Conservation (phyloP, 169 alveolate genomes). For the Plasmodium malariae region DNA sequence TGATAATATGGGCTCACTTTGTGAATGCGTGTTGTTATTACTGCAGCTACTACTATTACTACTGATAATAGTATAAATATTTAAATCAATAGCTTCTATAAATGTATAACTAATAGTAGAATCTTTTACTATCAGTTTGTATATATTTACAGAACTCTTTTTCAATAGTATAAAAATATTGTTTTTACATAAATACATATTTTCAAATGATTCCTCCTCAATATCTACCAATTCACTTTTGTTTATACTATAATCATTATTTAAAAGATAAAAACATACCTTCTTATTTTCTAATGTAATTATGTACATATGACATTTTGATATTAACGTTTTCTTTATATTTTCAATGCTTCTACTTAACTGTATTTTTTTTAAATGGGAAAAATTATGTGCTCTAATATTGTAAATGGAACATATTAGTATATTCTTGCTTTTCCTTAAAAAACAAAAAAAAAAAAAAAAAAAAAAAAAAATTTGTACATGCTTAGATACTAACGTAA, state of each 20-base stretch:
- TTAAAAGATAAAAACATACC: conserved; percentile 39
- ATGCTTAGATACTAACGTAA: neutral
- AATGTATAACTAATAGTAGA: conserved; percentile 21
- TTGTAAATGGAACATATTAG: conserved; percentile 43
- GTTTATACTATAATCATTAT: conserved; percentile 35
- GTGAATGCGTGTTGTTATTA: neutral
- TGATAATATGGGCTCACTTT: conserved; percentile 31
- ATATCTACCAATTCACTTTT: conserved; percentile 34
- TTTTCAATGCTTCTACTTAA: conserved; percentile 47
- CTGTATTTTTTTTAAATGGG: conserved; percentile 36
- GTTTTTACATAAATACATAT: conserved; percentile 44
- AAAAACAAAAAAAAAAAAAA: neutral
- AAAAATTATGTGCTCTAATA: conserved; percentile 24
- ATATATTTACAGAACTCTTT: conserved; percentile 33
- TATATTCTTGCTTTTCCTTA: conserved; percentile 50
- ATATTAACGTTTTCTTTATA: conserved; percentile 48
- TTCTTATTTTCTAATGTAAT: conserved; percentile 65
- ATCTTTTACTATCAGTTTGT: conserved; percentile 19
- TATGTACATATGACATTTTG: conserved; percentile 36
- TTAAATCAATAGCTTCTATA: conserved; percentile 22
- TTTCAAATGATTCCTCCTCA: conserved; percentile 33
- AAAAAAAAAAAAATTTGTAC: neutral
- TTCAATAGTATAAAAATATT: conserved; percentile 39
- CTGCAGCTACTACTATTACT: conserved; percentile 22
- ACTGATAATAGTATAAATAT: neutral